Conservation (phyloP, 176 grass and related monocot species). For the Eleusine coracana region DNA sequence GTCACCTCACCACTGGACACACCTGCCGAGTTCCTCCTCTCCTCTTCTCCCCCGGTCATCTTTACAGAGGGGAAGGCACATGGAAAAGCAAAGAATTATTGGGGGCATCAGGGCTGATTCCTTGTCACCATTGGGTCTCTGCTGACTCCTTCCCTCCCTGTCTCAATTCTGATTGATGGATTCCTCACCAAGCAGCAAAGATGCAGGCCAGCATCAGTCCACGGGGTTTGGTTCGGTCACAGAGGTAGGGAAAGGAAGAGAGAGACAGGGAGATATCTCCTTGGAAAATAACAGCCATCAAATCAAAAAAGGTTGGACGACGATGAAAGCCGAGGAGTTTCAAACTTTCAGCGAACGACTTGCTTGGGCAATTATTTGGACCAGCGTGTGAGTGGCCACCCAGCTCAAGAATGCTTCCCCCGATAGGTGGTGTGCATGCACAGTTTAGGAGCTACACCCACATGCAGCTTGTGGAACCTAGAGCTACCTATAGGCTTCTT, state of each 20-base stretch:
- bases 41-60: constrained; percentile 16
- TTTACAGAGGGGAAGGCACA: constrained; percentile 92
- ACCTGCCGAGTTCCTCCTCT: constrained; percentile 21
- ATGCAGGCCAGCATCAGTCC: constrained; percentile 38
- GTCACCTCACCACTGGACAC: constrained; percentile 67
- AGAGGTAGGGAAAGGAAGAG: background rate
- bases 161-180: constrained; percentile 72
- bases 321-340: constrained; percentile 31
- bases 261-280: background rate
- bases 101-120: constrained; percentile 40
- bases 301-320: constrained; percentile 45
- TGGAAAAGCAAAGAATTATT: constrained; percentile 60
- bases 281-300: constrained; percentile 47
- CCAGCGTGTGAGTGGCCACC: background rate
- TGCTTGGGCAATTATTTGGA: constrained; percentile 45
- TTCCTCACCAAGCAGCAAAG: constrained; percentile 72
- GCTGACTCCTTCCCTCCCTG: constrained; percentile 30
- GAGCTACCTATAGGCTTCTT: constrained; percentile 12
- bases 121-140: constrained; percentile 43
- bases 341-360: constrained; percentile 4
- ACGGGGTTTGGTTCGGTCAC: constrained; percentile 48
- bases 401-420: constrained; percentile 22
- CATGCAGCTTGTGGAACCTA: constrained; percentile 40
- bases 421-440: constrained; percentile 34
- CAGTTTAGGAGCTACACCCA: constrained; percentile 36